Evolutionary conservation across 306 rosid genomes (phyloP).

Genomic region (Lathyrus oleraceus): DNA sequence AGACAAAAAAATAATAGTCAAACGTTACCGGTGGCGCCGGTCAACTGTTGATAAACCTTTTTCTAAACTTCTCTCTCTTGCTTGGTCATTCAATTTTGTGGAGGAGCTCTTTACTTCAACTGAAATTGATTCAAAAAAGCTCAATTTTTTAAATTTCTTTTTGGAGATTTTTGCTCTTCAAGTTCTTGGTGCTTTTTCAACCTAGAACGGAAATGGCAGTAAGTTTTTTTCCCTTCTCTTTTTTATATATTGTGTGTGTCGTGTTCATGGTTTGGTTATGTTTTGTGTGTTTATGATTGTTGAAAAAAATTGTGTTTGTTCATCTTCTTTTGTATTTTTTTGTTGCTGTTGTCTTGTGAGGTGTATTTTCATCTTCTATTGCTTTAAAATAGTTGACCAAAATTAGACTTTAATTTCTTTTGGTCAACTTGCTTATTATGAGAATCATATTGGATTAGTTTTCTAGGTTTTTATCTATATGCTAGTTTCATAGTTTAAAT

Average conservation of each 20-base stretch:
- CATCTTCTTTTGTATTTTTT: slow-evolving; percentile 19
- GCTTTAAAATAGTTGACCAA: slow-evolving; percentile 43
- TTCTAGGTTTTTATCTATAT: slow-evolving; percentile 19
- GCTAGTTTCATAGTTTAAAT: not conserved
- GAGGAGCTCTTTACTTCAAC: slow-evolving; percentile 38
- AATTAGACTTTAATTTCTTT: slow-evolving; percentile 26
- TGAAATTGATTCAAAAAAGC: slow-evolving; percentile 35
- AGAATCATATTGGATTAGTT: slow-evolving; percentile 1
- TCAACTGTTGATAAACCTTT: slow-evolving; percentile 74
- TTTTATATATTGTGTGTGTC: not conserved
- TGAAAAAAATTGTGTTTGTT: slow-evolving; percentile 25
- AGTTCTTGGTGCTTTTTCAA: slow-evolving; percentile 37
- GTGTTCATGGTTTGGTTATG: slow-evolving; percentile 15
- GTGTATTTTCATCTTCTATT: slow-evolving; percentile 24
- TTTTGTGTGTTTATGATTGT: slow-evolving; percentile 31
- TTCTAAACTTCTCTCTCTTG: slow-evolving; percentile 32
- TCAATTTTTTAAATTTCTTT: slow-evolving; percentile 17
- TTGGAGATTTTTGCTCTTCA: slow-evolving; percentile 32
- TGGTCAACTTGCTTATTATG: slow-evolving; percentile 27
- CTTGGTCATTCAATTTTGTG: slow-evolving; percentile 40
- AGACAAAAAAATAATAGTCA: slow-evolving; percentile 53
- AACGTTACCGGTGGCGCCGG: slow-evolving; percentile 75
- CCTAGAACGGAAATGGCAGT: slow-evolving; percentile 69
- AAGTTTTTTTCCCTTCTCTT: slow-evolving; percentile 26
- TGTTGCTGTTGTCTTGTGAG: no score